These are phyloP conservation scores for Punica granatum DNA, from an alignment of 345 rosid species.

Conservation along the genomic window DNA sequence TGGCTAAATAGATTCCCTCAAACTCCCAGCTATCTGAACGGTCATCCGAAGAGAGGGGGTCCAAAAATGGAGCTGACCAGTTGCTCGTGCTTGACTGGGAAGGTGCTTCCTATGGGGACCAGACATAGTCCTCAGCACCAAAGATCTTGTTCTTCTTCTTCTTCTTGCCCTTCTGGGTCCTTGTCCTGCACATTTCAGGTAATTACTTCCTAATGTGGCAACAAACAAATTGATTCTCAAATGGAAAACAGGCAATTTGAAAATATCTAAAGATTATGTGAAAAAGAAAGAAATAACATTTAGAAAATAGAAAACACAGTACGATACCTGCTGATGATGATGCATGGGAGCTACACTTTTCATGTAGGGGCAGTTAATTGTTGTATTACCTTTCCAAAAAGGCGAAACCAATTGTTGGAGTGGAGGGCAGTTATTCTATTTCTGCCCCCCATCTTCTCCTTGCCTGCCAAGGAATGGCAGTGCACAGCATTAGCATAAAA, in stretches of 20 bases:
- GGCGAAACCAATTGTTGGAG: constrained; percentile 98
- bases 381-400: constrained; percentile 76
- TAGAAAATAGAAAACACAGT: background rate
- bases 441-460: constrained; percentile 99
- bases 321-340: constrained; percentile 46
- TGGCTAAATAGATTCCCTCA: too few species aligned
- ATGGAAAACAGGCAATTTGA: background rate
- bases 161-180: constrained; percentile 43
- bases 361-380: constrained; percentile 67
- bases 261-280: too few species aligned
- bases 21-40: constrained; percentile 37
- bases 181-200: constrained; percentile 15
- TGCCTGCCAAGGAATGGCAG: constrained; percentile 60
- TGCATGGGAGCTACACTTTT: constrained; percentile 71
- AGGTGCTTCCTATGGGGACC: constrained; percentile 81
- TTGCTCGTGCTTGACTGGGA: constrained; percentile 70
- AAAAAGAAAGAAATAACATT: too few species aligned
- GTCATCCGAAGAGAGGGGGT: constrained; percentile 84
- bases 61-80: constrained; percentile 59
- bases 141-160: constrained; percentile 67
- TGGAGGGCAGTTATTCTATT: constrained; percentile 99
- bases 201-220: constrained; percentile 15
- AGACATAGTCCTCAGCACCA: constrained; percentile 81
- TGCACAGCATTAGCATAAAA: background rate
- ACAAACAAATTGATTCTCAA: background rate